Conservation (phyloP, 2,329 filamentous ascomycete species). For the Phaeosphaeriaceae sp. region DNA sequence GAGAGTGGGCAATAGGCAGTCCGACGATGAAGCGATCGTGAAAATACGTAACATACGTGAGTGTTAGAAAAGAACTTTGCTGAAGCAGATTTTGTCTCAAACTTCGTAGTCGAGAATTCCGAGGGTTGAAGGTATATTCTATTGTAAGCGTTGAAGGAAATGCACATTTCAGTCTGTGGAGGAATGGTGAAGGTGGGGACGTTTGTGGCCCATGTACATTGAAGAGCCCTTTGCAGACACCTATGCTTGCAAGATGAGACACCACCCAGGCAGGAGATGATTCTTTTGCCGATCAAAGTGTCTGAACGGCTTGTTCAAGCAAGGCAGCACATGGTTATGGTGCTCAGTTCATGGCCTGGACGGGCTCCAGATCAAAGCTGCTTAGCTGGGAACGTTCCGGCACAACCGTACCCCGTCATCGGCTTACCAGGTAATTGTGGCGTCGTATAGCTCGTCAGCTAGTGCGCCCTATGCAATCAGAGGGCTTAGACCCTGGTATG, state of each 20-base stretch:
- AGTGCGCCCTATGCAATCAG: not conserved
- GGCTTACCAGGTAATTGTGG: not conserved
- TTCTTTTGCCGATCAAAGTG: not conserved
- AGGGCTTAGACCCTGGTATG: not conserved
- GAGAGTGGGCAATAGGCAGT: too few species aligned
- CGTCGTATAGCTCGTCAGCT: not conserved
- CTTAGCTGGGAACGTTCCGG: not conserved
- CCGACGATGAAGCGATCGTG: too few species aligned
- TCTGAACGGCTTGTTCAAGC: not conserved
- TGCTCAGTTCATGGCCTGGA: not conserved
- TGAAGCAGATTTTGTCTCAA: too few species aligned
- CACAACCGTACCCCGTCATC: not conserved
- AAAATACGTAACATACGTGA: too few species aligned
- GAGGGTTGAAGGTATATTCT: too few species aligned
- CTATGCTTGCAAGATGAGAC: not conserved
- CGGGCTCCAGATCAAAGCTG: not conserved
- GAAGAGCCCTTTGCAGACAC: too few species aligned
- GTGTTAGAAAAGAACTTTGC: too few species aligned
- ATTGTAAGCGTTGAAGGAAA: too few species aligned
- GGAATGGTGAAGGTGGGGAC: too few species aligned
- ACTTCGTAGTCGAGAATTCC: too few species aligned
- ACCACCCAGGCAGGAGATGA: not conserved
- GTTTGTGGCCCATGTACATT: too few species aligned
- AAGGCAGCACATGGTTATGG: not conserved
- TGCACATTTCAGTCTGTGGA: too few species aligned